Evolutionary conservation across 257 asterid genomes (phyloP).

Genomic region (Gardenia jasminoides): DNA sequence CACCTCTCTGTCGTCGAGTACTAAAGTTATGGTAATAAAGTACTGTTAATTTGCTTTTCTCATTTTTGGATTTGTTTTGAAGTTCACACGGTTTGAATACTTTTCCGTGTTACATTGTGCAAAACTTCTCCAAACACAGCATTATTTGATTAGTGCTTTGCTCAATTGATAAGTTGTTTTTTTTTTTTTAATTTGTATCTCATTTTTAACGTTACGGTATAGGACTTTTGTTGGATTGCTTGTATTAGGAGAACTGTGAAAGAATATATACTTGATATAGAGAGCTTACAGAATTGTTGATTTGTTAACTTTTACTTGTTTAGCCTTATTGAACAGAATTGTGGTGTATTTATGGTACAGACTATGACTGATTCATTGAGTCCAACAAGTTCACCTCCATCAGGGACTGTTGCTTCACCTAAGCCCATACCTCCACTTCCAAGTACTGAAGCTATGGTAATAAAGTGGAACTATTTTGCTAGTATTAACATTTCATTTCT

Average conservation of each 20-base stretch:
- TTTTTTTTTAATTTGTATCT: no score
- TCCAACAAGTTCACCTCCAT: conserved; percentile 27
- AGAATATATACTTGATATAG: not conserved
- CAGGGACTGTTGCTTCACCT: conserved; percentile 18
- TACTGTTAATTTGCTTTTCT: not conserved
- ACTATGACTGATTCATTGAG: conserved; percentile 24
- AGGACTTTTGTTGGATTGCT: not conserved
- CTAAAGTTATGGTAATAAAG: not conserved
- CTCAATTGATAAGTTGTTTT: not conserved
- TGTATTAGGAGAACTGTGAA: not conserved
- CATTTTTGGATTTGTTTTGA: not conserved
- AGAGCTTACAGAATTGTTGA: not conserved
- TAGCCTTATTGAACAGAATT: not conserved
- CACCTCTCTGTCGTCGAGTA: no score
- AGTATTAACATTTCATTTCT: no score
- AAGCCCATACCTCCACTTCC: no score
- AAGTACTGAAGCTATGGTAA: no score
- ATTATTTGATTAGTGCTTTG: not conserved
- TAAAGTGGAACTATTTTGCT: no score
- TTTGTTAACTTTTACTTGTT: not conserved
- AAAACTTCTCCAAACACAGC: not conserved
- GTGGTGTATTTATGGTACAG: conserved; percentile 22
- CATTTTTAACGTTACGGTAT: not conserved
- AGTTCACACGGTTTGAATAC: not conserved
- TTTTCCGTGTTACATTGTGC: not conserved